Conservation (phyloP, 495 filamentous ascomycete species). For the Astrothelium macrocarpum region DNA sequence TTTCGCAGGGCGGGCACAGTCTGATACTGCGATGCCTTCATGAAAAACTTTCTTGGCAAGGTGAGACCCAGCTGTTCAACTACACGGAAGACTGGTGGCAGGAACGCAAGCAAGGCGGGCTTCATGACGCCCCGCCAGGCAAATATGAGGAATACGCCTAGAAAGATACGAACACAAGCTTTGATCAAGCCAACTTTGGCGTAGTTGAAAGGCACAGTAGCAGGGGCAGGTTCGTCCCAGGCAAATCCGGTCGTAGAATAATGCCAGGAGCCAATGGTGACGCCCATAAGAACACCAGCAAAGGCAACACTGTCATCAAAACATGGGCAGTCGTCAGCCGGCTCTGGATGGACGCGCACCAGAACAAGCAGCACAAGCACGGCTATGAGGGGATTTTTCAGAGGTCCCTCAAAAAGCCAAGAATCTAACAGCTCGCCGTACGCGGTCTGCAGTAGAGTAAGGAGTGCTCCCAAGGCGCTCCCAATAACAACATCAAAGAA, state of each 20-base stretch:
- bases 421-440: conserved; percentile 58
- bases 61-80: conserved; percentile 69
- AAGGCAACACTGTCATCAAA: conserved; percentile 96
- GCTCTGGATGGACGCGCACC: conserved; percentile 87
- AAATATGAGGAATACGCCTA: conserved; percentile 77
- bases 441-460: conserved; percentile 61
- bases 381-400: conserved; percentile 48
- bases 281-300: conserved; percentile 75
- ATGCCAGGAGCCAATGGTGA: conserved; percentile 73
- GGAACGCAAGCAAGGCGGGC: conserved; percentile 59
- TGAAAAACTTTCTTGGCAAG: conserved; percentile 79
- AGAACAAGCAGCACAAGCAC: conserved; percentile 58
- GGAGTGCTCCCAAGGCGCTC: conserved; percentile 56
- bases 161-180: conserved; percentile 53
- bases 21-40: conserved; percentile 82
- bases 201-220: conserved; percentile 54
- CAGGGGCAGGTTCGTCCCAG: conserved; percentile 49
- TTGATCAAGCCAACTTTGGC: conserved; percentile 52
- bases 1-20: conserved; percentile 66
- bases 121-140: conserved; percentile 84
- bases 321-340: conserved; percentile 92
- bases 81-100: conserved; percentile 81
- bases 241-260: conserved; percentile 42
- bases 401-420: conserved; percentile 50
- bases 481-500: conserved; percentile 84